These are phyloP conservation scores for Gymnopus androsaceus DNA, from an alignment of 1,284 basidiomycete species.

Conservation along the genomic window DNA sequence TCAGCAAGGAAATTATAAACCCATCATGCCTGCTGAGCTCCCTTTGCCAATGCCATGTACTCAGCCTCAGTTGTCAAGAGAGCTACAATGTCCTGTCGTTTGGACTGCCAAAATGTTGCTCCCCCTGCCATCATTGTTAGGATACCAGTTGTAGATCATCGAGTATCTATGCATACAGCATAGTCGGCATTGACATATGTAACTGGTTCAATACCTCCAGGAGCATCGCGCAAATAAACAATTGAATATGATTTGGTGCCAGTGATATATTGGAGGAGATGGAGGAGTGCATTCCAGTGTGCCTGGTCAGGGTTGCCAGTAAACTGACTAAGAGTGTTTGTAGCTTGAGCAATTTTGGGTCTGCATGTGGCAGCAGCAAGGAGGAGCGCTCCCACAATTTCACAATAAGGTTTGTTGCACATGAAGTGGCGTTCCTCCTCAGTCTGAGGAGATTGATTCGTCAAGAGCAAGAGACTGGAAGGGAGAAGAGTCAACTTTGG, in stretches of 20 bases:
- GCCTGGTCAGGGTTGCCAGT: slow-evolving; percentile 26
- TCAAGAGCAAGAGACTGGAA: too few relatives aligned
- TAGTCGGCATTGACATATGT: slow-evolving; percentile 41
- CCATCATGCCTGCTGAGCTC: slow-evolving; percentile 36
- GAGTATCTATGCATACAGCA: slow-evolving; percentile 27
- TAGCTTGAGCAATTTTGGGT: slow-evolving; percentile 32
- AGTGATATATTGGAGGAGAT: slow-evolving; percentile 34
- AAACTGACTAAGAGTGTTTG: slow-evolving; percentile 29
- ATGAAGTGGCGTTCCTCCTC: slow-evolving; percentile 23
- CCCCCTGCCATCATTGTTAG: slow-evolving; percentile 31
- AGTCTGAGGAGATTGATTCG: too few relatives aligned
- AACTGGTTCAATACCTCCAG: slow-evolving; percentile 20
- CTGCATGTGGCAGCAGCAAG: slow-evolving; percentile 30
- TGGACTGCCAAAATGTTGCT: too few relatives aligned
- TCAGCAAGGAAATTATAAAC: slow-evolving; percentile 30
- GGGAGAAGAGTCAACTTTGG: too few relatives aligned
- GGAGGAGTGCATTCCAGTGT: slow-evolving; percentile 33
- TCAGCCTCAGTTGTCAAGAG: too few relatives aligned
- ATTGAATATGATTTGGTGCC: slow-evolving; percentile 28
- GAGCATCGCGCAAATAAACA: slow-evolving; percentile 22
- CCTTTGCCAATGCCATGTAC: too few relatives aligned
- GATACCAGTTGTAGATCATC: slow-evolving; percentile 32
- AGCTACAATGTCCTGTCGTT: too few relatives aligned
- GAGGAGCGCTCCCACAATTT: slow-evolving; percentile 24
- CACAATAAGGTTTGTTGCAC: slow-evolving; percentile 27